Evolutionary conservation across 495 filamentous ascomycete species (phyloP), one percentile per base, ranked within the genome.

Genomic region (Podospora sp.): DNA sequence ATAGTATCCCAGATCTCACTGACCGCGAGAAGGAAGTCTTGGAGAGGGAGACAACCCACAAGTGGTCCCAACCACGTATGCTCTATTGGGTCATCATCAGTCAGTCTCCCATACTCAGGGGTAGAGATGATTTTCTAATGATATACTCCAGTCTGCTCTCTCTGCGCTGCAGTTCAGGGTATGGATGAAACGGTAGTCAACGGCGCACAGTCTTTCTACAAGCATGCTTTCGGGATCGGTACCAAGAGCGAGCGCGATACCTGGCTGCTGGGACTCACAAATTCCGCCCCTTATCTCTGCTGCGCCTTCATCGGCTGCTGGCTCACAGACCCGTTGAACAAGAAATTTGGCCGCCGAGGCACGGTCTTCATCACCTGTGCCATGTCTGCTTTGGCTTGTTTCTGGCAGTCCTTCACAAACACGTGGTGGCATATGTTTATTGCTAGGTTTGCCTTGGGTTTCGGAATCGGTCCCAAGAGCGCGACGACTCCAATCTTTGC

Each of bases 161-260:
- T 82, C 6, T 80, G 79, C 55, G 86, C 86, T 8, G 85, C 82
- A 36, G 83, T 86, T 5, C 87, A 90, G 71, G 86, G 85, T 6
- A 86, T 87, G 89, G 88, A 92, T 68, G 90, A 94, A 73, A 92
- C 91, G 0, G 90, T 91, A 66, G 89, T 91, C 71, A 93, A 92
- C 68, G 91, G 90, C 53, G 91, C 90, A 3, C 89, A 92, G 67
- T 79, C 87, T 1, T 89, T 90, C 71, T 92, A 90, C 70, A 78
- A 83, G 26, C 74, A 73, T 11, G 84, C 91, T 67, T 92, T 92
- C 67, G 89, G 90, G 25, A 91, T 93, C 60, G 83, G 81, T n/a
- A 67, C 75, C 12, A 67, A 76, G 1, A 76, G 71, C 27, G 65
- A 72, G 62, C 68, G 75, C 65, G 77, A 59, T 62, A 78, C 79